These are phyloP conservation scores for Barbarea vulgaris DNA, from an alignment of 345 rosid genomes.

Conservation along the genomic window DNA sequence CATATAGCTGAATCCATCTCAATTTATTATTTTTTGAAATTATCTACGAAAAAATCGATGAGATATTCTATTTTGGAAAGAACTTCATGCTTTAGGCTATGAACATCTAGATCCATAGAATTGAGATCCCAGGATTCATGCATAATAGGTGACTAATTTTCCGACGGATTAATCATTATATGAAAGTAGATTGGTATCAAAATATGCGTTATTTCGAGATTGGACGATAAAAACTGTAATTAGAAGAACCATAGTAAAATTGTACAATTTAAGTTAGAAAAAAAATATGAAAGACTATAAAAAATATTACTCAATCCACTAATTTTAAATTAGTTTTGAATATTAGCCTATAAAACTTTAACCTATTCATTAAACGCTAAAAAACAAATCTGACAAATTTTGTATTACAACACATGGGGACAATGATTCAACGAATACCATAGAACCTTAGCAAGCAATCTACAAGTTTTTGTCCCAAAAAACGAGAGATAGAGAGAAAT, in stretches of 20 bases:
- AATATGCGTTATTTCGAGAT: not conserved
- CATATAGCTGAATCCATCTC: not conserved
- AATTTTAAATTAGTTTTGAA: not conserved
- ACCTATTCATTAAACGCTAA: not conserved
- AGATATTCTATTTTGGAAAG: no score
- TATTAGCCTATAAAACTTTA: not conserved
- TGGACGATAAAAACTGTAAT: not conserved
- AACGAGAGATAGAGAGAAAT: not conserved
- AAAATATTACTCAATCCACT: not conserved
- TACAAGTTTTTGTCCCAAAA: not conserved
- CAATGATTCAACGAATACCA: conserved; percentile 7
- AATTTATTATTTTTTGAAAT: not conserved
- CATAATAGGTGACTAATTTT: not conserved
- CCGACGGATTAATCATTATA: not conserved
- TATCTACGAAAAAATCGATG: not conserved
- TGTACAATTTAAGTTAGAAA: not conserved
- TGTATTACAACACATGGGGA: conserved; percentile 2
- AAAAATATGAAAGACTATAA: not conserved
- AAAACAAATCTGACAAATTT: not conserved
- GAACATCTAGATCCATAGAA: not conserved
- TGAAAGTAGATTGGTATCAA: not conserved
- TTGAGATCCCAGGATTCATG: no score
- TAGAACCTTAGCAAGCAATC: not conserved
- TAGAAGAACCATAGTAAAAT: not conserved
- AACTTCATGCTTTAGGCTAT: no score